Evolutionary conservation across 306 rosid species (phyloP), one percentile per base, ranked within the genome.

Genomic region (Malus sieversii): DNA sequence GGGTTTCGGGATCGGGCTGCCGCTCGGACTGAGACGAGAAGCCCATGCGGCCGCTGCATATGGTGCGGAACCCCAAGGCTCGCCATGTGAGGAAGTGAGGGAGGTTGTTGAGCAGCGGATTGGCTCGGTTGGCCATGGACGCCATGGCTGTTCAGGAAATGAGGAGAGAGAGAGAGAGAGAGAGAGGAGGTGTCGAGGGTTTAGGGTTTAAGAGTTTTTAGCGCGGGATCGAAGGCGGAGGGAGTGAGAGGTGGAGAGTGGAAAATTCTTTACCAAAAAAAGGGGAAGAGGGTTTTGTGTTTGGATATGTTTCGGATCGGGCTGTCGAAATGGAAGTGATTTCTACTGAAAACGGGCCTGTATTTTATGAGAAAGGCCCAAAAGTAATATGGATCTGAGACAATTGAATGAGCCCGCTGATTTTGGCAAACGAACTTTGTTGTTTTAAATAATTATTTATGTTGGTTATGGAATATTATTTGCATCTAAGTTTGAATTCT

Each of bases 21-120:
- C 70, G 72, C 79, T 83, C 84, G 12, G 91, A 80, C 55, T 74
- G 86, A 14, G 92, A 80, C 9, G 90, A 48, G 71, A 86, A 82
- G 71, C 96, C 94, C 40, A 81, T 79, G 66, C 94, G 82, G 57
- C 94, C 92, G 77, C 85, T 74, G 89, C 86, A 90, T 35, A 90
- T 42, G 66, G 87, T 76, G 59, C 93, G 89, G 80, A 86, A 86
- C 2, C 84, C 83, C 9, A 80, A 71, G 71, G 69, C 55, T 16
- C 78, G 76, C 91, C 94, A 85, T 29, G 87, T 78, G 62, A 86
- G 90, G 72, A 85, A 84, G 51, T 80, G 87, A 1, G 93, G 91
- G 32, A 91, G 61, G 45, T 66, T 74, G 53, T 79, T 59, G 27
- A 86, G 78, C 32, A 90, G 91, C 4, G 90, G 90, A 81, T 88